Evolutionary conservation across 148 eudicot genomes (phyloP).

Genomic region (Chenopodium album): DNA sequence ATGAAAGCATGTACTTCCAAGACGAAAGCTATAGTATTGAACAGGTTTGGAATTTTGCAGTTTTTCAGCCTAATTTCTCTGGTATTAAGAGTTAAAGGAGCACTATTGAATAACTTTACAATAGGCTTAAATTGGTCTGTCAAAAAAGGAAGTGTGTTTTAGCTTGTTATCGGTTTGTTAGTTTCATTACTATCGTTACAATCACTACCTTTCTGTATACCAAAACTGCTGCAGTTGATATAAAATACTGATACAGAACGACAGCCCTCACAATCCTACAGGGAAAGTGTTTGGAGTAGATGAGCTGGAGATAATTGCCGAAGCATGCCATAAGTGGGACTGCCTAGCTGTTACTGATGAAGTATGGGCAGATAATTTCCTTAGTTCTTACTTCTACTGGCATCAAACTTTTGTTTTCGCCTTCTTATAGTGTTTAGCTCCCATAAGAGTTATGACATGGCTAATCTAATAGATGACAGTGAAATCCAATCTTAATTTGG

Average conservation of each 20-base stretch:
- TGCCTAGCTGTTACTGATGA: conserved; percentile 89
- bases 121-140: neutral
- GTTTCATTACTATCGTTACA: neutral
- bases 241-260: conserved; percentile 46
- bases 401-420: neutral
- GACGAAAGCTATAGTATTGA: conserved; percentile 83
- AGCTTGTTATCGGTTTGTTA: neutral
- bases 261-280: conserved; percentile 99
- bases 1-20: conserved; percentile 53
- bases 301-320: conserved; percentile 81
- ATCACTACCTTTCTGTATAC: neutral
- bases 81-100: neutral
- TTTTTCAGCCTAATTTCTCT: neutral
- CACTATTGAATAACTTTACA: neutral
- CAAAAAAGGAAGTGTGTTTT: neutral
- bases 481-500: neutral
- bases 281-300: conserved; percentile 79
- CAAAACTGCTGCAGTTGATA: neutral
- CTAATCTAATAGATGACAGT: neutral
- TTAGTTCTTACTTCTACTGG: conserved; percentile 10
- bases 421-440: neutral
- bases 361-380: conserved; percentile 50
- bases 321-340: conserved; percentile 61
- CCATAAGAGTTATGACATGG: neutral
- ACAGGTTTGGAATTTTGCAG: conserved; percentile 51